Conservation (phyloP, 352 stramenopile species). For the Globisporangium spinosum region DNA sequence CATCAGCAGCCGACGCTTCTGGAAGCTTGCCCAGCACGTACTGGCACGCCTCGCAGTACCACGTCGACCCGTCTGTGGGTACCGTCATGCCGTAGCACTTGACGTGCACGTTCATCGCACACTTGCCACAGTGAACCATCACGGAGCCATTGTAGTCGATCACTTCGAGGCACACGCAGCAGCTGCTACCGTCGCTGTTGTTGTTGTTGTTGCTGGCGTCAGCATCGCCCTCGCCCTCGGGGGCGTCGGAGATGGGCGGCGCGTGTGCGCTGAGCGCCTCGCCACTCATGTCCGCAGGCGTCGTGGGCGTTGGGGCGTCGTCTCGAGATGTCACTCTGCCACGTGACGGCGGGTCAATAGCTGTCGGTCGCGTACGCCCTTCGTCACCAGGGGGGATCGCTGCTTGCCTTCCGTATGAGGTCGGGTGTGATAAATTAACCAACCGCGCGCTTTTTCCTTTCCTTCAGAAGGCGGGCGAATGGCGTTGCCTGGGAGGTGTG, state of each 20-base stretch:
- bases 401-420: not conserved
- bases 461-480: not conserved
- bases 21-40: slow-evolving; percentile 22
- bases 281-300: not conserved
- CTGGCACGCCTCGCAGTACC: slow-evolving; percentile 68
- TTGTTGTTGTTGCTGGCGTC: not conserved
- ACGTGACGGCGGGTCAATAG: not conserved
- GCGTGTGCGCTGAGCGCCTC: slow-evolving; percentile 2
- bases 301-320: not conserved
- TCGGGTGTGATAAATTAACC: not conserved
- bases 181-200: slow-evolving; percentile 19
- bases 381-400: not conserved
- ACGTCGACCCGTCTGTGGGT: slow-evolving; percentile 32
- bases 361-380: not conserved
- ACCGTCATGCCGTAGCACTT: slow-evolving; percentile 75
- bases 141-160: slow-evolving; percentile 55
- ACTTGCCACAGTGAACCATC: slow-evolving; percentile 61
- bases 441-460: not conserved
- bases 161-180: slow-evolving; percentile 74
- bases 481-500: not conserved
- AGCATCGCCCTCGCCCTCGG: not conserved
- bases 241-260: not conserved
- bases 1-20: not conserved
- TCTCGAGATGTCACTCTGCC: not conserved
- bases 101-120: slow-evolving; percentile 64